Conservation (phyloP, 139 green algal genomes). For the Chlorella sorokiniana region DNA sequence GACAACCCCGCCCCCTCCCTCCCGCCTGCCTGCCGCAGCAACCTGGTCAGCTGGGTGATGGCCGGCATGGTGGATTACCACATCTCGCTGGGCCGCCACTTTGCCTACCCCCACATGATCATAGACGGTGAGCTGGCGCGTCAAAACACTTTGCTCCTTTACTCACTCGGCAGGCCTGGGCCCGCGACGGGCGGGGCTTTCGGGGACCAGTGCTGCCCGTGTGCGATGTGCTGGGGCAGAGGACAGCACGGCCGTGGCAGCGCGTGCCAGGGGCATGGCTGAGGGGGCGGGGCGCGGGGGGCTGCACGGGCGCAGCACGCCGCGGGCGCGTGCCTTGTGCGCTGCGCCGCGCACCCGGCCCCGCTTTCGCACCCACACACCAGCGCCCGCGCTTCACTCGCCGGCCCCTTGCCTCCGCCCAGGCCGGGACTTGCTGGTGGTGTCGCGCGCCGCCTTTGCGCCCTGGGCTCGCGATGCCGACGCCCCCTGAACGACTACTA, state of each 20-base stretch:
- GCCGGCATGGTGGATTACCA: constrained; percentile 41
- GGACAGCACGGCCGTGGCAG: no score
- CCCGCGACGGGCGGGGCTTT: no score
- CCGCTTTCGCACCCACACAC: background rate
- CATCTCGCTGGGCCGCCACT: constrained; percentile 33
- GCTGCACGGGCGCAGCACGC: no score
- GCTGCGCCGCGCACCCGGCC: background rate
- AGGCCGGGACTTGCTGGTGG: constrained; percentile 39
- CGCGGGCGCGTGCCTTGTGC: background rate
- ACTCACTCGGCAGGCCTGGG: no score
- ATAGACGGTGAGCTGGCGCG: constrained; percentile 17
- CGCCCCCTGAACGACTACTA: constrained; percentile 4
- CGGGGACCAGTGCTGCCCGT: no score
- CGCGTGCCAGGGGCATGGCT: no score
- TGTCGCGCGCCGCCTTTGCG: constrained; percentile 27
- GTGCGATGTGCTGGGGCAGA: no score
- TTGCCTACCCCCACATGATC: constrained; percentile 47
- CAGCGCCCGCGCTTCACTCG: background rate
- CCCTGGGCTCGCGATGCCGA: constrained; percentile 5
- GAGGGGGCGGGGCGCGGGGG: no score
- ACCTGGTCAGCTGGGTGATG: constrained; percentile 34
- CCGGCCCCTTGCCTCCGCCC: background rate
- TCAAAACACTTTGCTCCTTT: no score
- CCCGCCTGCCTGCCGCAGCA: constrained; percentile 5
- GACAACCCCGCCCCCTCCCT: background rate